Base-by-base conservation (phyloP, 768 basidiomycete genomes). In the Termitomyces sp. region DNA sequence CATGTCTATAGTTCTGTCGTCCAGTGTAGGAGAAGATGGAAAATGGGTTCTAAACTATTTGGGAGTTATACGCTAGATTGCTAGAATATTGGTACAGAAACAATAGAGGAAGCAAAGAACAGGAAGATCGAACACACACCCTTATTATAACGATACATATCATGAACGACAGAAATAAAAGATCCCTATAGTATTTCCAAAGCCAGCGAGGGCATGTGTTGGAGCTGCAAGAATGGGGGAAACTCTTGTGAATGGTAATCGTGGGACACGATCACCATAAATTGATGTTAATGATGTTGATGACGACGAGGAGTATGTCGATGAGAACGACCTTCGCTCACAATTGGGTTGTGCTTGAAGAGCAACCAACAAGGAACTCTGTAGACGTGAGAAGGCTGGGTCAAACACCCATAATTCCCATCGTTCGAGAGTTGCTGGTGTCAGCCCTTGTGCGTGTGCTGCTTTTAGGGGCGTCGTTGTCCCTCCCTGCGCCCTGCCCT, bases 321-420 rank as follows among this genome's bases (percentile, higher is more conserved):
- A 63, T 22, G 59, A 55, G 10, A 66, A 55, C 16, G 67, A 65
- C 41, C 67, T 61, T 31, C 61, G 58, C 16, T 64, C 60, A 42
- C 43, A 42, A 54, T 62, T 48, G 20, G 64, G 32, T 54, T 60
- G 61, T 29, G 57, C 65, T 13, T 73, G 66, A 26, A 90, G 68
- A 42, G 79, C 70, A 3, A 79, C 75, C 32, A 90, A 68, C 8
- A 81, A 50, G 2, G 83, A 83, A 44, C 76, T 78, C 52, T 79
- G 81, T 52, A 86, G 53, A 37, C 68, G 69, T 20, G 78, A 72
- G 16, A 74, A 68, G 5, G 75, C 70, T 9, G 83, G 82, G 62
- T 93, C 88, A 63, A 90, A 87, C 39, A 76, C 79, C 92, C 92
- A 94, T 29, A 88, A 62, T 62, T 94, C 90, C 92, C 92, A 94